Evolutionary conservation across 768 basidiomycete genomes (phyloP), one percentile per base, ranked within the genome.

Genomic region (Naematelia encephala): DNA sequence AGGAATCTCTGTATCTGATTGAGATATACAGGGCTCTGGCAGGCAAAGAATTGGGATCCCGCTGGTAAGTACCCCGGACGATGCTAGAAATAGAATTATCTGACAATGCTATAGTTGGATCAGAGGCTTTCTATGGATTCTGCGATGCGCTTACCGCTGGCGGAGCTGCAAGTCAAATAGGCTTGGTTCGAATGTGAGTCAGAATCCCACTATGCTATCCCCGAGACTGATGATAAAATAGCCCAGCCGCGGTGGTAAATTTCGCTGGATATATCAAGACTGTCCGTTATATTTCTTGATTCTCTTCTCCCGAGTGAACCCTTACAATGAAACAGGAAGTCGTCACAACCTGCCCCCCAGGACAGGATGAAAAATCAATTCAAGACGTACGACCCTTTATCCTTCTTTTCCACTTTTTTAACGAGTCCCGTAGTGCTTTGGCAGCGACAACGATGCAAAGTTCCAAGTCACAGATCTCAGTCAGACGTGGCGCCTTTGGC

Each of bases 1-100:
- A 43, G 19, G 42, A 16, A 16, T 39, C 34, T 39, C 16, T 39
- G 34, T 39, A 39, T 8, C 34, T 39, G 34, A 39, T 39, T 8
- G 34, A 16, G 45, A 55, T 28, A 4, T 4, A 28, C 19, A 72
- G 83, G 82, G 0, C 78, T 75, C 4, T 94, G 91, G 89, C 93
- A 97, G 79, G 81, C 80, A 0, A 87, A 87, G 76, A 87, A 86
- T 71, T 97, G 92, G 93, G 88, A 94, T 73, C 87, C 88, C 0
- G 77, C 78, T 13, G 83, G 74, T 75, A 43, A 51, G 67, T 63
- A 0, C 3, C 4, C 16, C 34, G 27, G 23, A 22, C 14, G 2
- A 25, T 1, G n/a, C 16, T 29, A 30, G 11, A 28, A 14, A 19
- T 19, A 2, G 22, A 8, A 48, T 10, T 28, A 13, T 13, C 51